Evolutionary conservation across 2,329 filamentous ascomycete genomes (phyloP), one percentile per base, ranked within the genome.

Genomic region (Daldinia sp.): DNA sequence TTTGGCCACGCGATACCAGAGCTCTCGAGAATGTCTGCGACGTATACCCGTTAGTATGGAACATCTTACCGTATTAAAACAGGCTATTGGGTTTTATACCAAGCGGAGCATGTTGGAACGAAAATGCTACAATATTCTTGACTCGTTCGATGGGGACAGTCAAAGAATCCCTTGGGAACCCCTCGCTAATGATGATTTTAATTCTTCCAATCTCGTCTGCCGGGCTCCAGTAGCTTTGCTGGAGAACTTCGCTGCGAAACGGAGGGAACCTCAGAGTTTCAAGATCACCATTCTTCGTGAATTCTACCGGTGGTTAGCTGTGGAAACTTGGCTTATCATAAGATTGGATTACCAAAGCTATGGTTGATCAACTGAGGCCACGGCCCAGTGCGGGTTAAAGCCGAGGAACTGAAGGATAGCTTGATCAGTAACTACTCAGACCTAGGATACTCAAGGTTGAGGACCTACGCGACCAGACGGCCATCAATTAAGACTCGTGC

Each of bases 1-100:
- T 92, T 94, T 6, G 93, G 93, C 92, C 93, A 97, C 2, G 93
- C 92, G 74, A 97, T 93, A 3, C 86, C 87, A 2, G 89, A 89
- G 67, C 82, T 84, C 78, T 96, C 92, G 33, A 97, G 85, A 26
- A 94, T 83, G 46, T 92, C 93, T 93, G 72, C 15, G 6, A 56
- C 61, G 13, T 13, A 6, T 20, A 41, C 15, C 15, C 7, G 20
- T 67, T 79, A 73, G 55, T 73, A 67, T 48, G 48, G 23, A 6
- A 28, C 35, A 33, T 67, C 3, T 55, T 64, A 56, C 53, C 20
- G 2, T 4, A 2, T 54, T 1, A 68, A n/a, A 23, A 41, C 6
- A 58, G 26, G 44, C 18, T 33, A 37, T 4, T 28, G 20, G 6
- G 41, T 15, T 30, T 80, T 84, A 72, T 82, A 95, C 93, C 86